Percentiles rank a stretch among this genome's conserved stretches.
phyloP scores from a whole-genome alignment of 306 rosid genomes.

The Dalbergia cultrata region DNA sequence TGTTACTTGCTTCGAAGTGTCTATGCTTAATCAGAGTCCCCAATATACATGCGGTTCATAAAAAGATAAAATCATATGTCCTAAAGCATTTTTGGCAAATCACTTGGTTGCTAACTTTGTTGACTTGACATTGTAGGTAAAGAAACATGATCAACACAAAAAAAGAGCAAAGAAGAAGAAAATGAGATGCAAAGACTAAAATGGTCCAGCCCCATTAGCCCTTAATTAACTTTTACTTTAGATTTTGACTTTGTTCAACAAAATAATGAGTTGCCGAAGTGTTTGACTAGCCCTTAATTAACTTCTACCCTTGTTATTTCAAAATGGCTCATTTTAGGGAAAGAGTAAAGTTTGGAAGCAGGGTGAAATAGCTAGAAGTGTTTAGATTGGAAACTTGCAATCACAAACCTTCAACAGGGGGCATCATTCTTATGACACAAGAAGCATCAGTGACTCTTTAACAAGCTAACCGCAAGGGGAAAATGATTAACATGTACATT shows the following conservation, averaged over 20 bases:
- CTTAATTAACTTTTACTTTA: no score
- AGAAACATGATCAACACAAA: constrained; percentile 58
- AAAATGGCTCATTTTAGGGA: constrained; percentile 35
- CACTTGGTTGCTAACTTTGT: constrained; percentile 25
- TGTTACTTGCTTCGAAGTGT: no score
- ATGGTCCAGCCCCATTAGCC: constrained; percentile 29
- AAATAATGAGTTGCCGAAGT: no score
- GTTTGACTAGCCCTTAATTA: neutral
- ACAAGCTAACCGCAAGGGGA: neutral
- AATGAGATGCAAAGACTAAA: constrained; percentile 39
- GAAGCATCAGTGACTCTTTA: neutral
- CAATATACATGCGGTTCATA: no score
- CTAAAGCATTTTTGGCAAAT: neutral
- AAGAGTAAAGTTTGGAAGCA: constrained; percentile 18
- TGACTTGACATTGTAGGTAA: constrained; percentile 61
- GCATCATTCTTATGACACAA: constrained; percentile 16
- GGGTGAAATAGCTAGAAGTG: constrained; percentile 14
- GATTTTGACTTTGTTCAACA: no score
- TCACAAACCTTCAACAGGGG: constrained; percentile 72
- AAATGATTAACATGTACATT: neutral
- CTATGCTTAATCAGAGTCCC: no score
- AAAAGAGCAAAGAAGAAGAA: constrained; percentile 64
- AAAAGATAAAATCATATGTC: constrained; percentile 4
- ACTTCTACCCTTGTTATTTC: constrained; percentile 30
- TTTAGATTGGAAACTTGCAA: constrained; percentile 42